Evolutionary conservation across 1,139 yeast species (phyloP).

Genomic region (Geotrichum carabidarum): DNA sequence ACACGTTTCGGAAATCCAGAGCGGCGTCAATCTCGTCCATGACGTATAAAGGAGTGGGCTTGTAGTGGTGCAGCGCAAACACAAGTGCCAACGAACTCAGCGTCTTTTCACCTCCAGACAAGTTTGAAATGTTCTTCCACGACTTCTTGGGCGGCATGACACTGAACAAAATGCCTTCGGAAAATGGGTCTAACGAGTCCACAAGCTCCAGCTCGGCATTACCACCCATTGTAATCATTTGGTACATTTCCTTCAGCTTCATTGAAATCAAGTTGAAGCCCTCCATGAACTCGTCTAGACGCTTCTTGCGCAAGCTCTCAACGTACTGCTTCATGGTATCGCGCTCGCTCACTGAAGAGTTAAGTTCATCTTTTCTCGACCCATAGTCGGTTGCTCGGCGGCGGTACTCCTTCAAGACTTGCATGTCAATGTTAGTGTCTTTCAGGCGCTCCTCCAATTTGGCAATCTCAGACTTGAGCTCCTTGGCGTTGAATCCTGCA

Average conservation of each 20-base stretch:
- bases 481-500: slow-evolving; percentile 46
- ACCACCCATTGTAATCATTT: slow-evolving; percentile 98
- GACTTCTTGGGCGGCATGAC: slow-evolving; percentile 99
- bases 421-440: slow-evolving; percentile 62
- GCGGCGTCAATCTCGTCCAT: slow-evolving; percentile 99
- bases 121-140: slow-evolving; percentile 90
- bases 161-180: slow-evolving; percentile 92
- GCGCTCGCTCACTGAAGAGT: slow-evolving; percentile 59
- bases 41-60: slow-evolving; percentile 95
- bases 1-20: slow-evolving; percentile 90
- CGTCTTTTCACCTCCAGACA: slow-evolving; percentile 98
- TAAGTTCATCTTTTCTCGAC: slow-evolving; percentile 59
- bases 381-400: slow-evolving; percentile 59
- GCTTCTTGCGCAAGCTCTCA: slow-evolving; percentile 65
- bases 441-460: slow-evolving; percentile 54
- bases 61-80: slow-evolving; percentile 91
- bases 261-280: slow-evolving; percentile 85
- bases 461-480: slow-evolving; percentile 50
- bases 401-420: slow-evolving; percentile 72
- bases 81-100: slow-evolving; percentile 91
- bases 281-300: slow-evolving; percentile 86
- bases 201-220: slow-evolving; percentile 95
- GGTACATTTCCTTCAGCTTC: slow-evolving; percentile 93
- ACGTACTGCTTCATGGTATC: slow-evolving; percentile 59
- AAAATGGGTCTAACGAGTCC: slow-evolving; percentile 94